Percentiles rank a stretch among this genome's conserved stretches.
These are phyloP conservation scores for Scedosporium apiospermum DNA, from an alignment of 2,329 filamentous ascomycete species.

Conservation along the genomic window DNA sequence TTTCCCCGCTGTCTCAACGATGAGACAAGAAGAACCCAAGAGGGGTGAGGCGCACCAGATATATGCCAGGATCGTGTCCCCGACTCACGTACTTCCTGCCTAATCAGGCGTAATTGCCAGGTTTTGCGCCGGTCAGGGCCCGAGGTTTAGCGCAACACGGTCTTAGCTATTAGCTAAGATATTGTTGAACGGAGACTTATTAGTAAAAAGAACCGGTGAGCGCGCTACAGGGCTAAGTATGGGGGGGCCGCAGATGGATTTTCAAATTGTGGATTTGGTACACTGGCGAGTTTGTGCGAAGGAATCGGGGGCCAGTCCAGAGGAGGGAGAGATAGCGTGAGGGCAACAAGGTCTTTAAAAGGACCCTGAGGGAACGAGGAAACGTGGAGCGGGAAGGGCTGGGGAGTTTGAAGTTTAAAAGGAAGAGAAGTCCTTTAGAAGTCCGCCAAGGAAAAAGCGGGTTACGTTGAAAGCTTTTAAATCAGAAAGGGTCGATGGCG, in stretches of 20 bases:
- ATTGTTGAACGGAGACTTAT: neutral
- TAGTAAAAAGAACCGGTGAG: too few species aligned
- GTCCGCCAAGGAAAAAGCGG: neutral
- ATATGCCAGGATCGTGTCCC: neutral
- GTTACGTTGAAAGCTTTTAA: neutral
- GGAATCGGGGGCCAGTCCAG: too few species aligned
- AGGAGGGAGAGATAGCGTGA: neutral
- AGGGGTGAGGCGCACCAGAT: neutral
- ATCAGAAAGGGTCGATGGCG: neutral
- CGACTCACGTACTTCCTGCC: neutral
- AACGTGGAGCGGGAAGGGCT: neutral
- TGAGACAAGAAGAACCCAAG: neutral
- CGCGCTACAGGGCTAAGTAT: too few species aligned
- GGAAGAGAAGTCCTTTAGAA: neutral
- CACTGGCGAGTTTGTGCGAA: too few species aligned
- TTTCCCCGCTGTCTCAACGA: neutral
- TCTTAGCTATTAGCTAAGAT: conserved; percentile 1
- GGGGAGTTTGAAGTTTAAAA: neutral
- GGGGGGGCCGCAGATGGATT: too few species aligned
- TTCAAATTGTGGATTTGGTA: too few species aligned
- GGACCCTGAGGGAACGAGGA: neutral
- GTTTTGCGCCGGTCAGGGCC: neutral
- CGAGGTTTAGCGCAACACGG: too few species aligned
- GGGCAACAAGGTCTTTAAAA: neutral
- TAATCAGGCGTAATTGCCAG: neutral